Evolutionary conservation across 2,329 filamentous ascomycete species (phyloP).

Genomic region (Fusarium cicatricum): DNA sequence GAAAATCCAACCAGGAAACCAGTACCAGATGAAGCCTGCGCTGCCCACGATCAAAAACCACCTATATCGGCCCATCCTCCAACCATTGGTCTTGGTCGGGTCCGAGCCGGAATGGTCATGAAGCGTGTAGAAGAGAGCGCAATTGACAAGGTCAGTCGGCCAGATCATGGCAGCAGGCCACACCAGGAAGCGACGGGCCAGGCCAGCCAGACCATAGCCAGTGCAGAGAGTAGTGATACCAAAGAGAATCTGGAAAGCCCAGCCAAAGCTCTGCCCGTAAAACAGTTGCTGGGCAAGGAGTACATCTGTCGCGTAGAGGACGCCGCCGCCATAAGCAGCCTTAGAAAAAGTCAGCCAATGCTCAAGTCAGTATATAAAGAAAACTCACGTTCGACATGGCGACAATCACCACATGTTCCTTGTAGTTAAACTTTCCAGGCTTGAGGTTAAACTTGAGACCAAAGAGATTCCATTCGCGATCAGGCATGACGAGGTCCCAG

Average conservation of each 20-base stretch:
- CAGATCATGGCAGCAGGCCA: slow-evolving; percentile 66
- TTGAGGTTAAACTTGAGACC: slow-evolving; percentile 65
- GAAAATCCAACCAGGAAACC: slow-evolving; percentile 70
- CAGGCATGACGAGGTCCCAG: slow-evolving; percentile 64
- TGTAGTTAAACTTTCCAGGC: slow-evolving; percentile 67
- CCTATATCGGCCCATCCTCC: slow-evolving; percentile 69
- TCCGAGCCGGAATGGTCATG: slow-evolving; percentile 57
- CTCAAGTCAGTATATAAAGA: background rate
- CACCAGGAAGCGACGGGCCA: slow-evolving; percentile 62
- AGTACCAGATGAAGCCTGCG: slow-evolving; percentile 64
- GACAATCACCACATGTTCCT: slow-evolving; percentile 69
- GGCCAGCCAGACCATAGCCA: slow-evolving; percentile 65
- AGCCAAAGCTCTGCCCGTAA: slow-evolving; percentile 64
- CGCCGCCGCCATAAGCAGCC: slow-evolving; percentile 66
- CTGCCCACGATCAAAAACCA: slow-evolving; percentile 67
- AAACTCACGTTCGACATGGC: slow-evolving; percentile 69
- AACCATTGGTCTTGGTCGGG: slow-evolving; percentile 63
- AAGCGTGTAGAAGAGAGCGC: slow-evolving; percentile 59
- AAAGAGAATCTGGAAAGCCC: slow-evolving; percentile 63
- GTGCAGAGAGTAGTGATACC: slow-evolving; percentile 64
- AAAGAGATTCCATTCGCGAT: slow-evolving; percentile 59
- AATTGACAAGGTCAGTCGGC: slow-evolving; percentile 63
- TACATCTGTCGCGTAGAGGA: slow-evolving; percentile 64
- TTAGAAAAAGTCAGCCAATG: slow-evolving; percentile 39
- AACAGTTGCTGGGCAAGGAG: slow-evolving; percentile 61